Percentiles rank a stretch among this genome's conserved stretches.
Conservation (phyloP, 495 filamentous ascomycete genomes). For the Darksidea phi region DNA sequence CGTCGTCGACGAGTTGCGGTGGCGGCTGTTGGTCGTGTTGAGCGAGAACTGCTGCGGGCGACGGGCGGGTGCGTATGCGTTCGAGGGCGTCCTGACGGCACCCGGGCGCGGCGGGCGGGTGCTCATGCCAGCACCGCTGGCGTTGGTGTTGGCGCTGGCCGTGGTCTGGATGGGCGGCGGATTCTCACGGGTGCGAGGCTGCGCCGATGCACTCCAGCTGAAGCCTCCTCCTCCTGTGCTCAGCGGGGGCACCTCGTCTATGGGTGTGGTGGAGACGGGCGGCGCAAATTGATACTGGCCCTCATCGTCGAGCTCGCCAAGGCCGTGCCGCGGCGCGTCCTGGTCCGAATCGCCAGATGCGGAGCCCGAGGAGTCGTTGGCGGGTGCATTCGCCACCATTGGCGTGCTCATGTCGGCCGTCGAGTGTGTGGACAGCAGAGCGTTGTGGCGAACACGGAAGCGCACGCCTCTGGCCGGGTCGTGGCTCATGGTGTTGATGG, state of each 20-base stretch:
- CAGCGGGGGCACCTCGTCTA: constrained; percentile 29
- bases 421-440: constrained; percentile 11
- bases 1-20: constrained; percentile 33
- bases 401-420: constrained; percentile 26
- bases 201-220: constrained; percentile 27
- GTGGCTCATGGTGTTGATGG: constrained; percentile 10
- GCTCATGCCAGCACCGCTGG: constrained; percentile 20
- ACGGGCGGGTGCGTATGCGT: constrained; percentile 50
- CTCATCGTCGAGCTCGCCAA: constrained; percentile 21
- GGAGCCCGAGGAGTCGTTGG: constrained; percentile 23
- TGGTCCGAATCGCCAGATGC: constrained; percentile 31
- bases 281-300: constrained; percentile 35
- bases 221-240: constrained; percentile 6
- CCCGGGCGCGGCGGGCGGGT: constrained; percentile 25
- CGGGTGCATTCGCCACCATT: constrained; percentile 18
- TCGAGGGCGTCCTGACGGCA: constrained; percentile 36
- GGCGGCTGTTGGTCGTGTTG: constrained; percentile 35
- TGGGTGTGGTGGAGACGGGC: constrained; percentile 23
- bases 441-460: constrained; percentile 18
- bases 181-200: constrained; percentile 2
- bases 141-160: too few species aligned
- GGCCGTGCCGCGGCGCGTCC: constrained; percentile 21
- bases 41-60: constrained; percentile 59
- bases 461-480: constrained; percentile 15
- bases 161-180: constrained; percentile 27